Evolutionary conservation across 2,329 filamentous ascomycete species (phyloP), one percentile per base, ranked within the genome.

Genomic region (Aplosporella prunicola): DNA sequence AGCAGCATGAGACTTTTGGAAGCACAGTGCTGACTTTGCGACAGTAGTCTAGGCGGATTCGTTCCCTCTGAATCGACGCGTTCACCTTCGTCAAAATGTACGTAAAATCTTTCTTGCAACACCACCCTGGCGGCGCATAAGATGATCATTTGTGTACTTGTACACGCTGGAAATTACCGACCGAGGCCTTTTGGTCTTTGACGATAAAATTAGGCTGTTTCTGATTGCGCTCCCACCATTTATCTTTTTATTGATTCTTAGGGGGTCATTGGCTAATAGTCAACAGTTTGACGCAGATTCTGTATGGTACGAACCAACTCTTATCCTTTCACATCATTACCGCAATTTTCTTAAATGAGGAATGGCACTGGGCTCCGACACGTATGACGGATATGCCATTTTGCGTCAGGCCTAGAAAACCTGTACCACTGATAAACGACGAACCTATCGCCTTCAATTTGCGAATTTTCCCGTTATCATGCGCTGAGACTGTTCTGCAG

Each of bases 371-470:
- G 87, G 87, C 87, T 89, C 87, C 81, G 86, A 93, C 64, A 69
- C 63, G 63, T 68, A 77, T 78, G 86, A 70, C 62, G 83, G 87
- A 78, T 76, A 82, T 76, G 85, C 86, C 84, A 57, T 66, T 74
- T 83, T 84, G 85, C 66, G 86, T 84, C 86, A 93, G 86, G 87
- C 87, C 85, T 94, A 93, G 86, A 93, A 94, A 94, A 93, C 88
- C 87, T 93, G 78, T 86, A 84, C 87, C 83, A 89, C 87, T 93
- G 87, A 93, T 67, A 8, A n/a, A n/a, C n/a, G n/a, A n/a, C n/a
- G n/a, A n/a, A n/a, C n/a, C n/a, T n/a, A n/a, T n/a, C n/a, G n/a
- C n/a, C n/a, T n/a, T n/a, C n/a, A n/a, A n/a, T n/a, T n/a, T n/a
- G n/a, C n/a, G n/a, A n/a, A n/a, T n/a, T n/a, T n/a, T n/a, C n/a